Conservation (phyloP, 768 basidiomycete genomes). For the Amanita rimosa region DNA sequence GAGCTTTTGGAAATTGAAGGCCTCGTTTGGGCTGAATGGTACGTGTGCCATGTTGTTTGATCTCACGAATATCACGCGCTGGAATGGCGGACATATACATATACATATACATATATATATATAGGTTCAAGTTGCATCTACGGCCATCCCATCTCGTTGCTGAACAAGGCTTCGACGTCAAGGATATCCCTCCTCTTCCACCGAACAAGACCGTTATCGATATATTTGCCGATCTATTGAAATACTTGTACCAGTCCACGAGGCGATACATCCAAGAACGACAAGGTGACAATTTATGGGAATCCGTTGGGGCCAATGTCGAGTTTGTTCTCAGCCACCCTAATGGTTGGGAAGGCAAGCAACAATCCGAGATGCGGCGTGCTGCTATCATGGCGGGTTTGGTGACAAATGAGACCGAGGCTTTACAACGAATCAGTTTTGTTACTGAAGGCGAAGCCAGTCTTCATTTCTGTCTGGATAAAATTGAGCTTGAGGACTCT, state of each 20-base stretch:
- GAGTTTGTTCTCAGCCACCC: constrained; percentile 37
- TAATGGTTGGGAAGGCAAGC: constrained; percentile 43
- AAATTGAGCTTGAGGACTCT: constrained; percentile 12
- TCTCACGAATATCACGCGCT: too few species aligned
- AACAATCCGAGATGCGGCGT: constrained; percentile 35
- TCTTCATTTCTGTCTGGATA: constrained; percentile 29
- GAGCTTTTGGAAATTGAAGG: constrained; percentile 30
- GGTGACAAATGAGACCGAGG: constrained; percentile 20
- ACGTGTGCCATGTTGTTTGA: not conserved
- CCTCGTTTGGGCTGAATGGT: constrained; percentile 33
- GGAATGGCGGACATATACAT: constrained; percentile 1
- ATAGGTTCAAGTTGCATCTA: constrained; percentile 33
- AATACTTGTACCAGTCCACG: constrained; percentile 26
- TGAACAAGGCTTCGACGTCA: constrained; percentile 11
- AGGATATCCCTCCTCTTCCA: constrained; percentile 25
- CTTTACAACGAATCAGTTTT: constrained; percentile 28
- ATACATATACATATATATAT: too few species aligned
- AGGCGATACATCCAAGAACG: constrained; percentile 25
- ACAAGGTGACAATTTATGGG: constrained; percentile 10
- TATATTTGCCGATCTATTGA: constrained; percentile 29
- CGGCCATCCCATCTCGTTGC: constrained; percentile 14
- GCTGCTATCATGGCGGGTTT: constrained; percentile 37
- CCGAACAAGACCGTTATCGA: constrained; percentile 20
- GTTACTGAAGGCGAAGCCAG: constrained; percentile 48
- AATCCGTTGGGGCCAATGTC: constrained; percentile 16